Evolutionary conservation across 2,329 filamentous ascomycete species (phyloP).

Genomic region (Zymoseptoria crescenta): DNA sequence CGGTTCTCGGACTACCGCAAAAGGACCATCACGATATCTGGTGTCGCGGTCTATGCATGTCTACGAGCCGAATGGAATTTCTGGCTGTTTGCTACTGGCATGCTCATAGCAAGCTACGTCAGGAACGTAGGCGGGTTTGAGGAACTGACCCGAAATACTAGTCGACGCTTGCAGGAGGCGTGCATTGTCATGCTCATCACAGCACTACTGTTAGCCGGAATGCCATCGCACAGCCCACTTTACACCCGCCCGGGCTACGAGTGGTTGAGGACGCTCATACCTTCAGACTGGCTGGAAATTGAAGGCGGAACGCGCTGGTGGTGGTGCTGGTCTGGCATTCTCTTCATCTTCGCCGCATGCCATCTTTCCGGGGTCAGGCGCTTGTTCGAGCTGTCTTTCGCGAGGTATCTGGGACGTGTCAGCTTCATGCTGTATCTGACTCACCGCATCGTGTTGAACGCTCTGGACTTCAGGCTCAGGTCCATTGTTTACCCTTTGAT

Average conservation of each 20-base stretch:
- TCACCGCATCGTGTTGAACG: constrained; percentile 13
- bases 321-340: constrained; percentile 17
- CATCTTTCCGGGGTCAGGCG: constrained; percentile 7
- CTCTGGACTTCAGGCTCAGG: background rate
- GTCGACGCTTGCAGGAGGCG: background rate
- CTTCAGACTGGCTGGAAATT: constrained; percentile 4
- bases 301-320: constrained; percentile 10
- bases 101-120: constrained; percentile 14
- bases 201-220: constrained; percentile 8
- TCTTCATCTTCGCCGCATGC: constrained; percentile 11
- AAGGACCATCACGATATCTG: constrained; percentile 5
- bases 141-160: constrained; percentile 2
- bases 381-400: constrained; percentile 9
- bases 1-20: constrained; percentile 4
- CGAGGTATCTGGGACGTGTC: constrained; percentile 14
- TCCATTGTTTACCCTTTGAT: constrained; percentile 2
- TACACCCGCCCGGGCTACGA: constrained; percentile 11
- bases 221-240: constrained; percentile 1
- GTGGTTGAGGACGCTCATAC: constrained; percentile 6
- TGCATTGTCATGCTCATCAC: constrained; percentile 5
- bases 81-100: constrained; percentile 13
- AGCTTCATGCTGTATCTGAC: constrained; percentile 20
- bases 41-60: constrained; percentile 4
- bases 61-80: constrained; percentile 12
- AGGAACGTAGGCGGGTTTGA: constrained; percentile 13